Evolutionary conservation across 371 early-diverging fungal genomes (phyloP), one percentile per base, ranked within the genome.

Genomic region (Rhizopus sp.): DNA sequence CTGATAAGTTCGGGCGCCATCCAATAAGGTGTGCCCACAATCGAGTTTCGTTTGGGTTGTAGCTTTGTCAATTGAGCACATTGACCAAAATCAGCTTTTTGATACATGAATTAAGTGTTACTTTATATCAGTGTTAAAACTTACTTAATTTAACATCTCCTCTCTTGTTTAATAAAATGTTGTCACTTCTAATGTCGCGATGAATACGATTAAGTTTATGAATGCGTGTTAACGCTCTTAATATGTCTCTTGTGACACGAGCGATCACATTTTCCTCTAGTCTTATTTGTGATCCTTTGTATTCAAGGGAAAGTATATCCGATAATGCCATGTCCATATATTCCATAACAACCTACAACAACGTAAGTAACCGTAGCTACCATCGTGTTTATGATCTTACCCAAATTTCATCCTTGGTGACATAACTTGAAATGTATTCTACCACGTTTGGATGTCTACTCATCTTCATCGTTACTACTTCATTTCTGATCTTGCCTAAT

Each of bases 181-280:
- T 89, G 66, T 89, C 90, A 63, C 88, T 88, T 57, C 84, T 87
- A 61, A 95, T 86, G 72, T 95, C 95, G 50, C 98, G 88, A 73
- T 99, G 99, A 44, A 96, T 90, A 33, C 96, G 92, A 48, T 82
- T 76, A 32, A 86, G 80, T 38, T 81, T 75, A 70, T 99, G 98
- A 52, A 99, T 70, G 70, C 94, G 94, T 7, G 85, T 81, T 54
- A 99, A 75, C 4, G 92, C 98, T 31, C 82, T 78, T 44, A 95
- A 63, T 31, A 93, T 78, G 66, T 95, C 94, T 53, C 81, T 70
- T 46, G 89, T 72, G 6, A 84, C 72, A 8, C 79, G 72, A 10
- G 87, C 82, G 55, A 88, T 87, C 17, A 83, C 75, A 13, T 70
- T 54, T 17, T 83, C 81, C 8, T 68, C 73, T 62, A 88, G 64